Conservation (phyloP, 192 early-diverging fungal species). For the Backusella westeae region DNA sequence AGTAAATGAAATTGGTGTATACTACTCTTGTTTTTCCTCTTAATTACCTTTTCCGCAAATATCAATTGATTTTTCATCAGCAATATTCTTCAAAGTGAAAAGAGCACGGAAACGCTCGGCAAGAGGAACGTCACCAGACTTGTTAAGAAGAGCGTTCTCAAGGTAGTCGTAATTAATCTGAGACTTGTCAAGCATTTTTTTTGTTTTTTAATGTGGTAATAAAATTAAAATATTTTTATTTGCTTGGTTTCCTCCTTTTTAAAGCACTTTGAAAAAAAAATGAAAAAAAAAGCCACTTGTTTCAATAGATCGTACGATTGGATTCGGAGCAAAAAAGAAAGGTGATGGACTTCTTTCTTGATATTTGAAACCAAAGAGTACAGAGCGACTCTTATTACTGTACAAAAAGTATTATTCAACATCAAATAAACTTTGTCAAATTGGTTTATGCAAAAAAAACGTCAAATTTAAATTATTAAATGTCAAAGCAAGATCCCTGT, state of each 20-base stretch:
- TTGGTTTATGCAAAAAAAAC: background rate
- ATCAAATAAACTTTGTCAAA: too few species aligned
- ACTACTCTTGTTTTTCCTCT: background rate
- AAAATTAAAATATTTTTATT: background rate
- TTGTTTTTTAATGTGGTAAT: background rate
- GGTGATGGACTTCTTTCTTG: background rate
- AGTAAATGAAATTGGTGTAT: background rate
- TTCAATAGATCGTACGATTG: background rate
- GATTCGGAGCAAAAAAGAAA: background rate
- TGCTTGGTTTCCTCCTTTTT: background rate
- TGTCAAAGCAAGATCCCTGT: too few species aligned
- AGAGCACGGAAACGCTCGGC: conserved; percentile 91
- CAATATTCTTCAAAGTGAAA: conserved; percentile 87
- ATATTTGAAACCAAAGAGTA: background rate
- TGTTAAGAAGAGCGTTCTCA: conserved; percentile 60
- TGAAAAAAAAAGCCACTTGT: background rate
- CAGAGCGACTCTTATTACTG: background rate
- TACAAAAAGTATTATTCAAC: too few species aligned
- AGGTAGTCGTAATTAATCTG: conserved; percentile 55
- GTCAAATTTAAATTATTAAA: background rate
- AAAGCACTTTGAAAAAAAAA: background rate
- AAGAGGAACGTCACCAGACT: conserved; percentile 62
- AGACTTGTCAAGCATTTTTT: conserved; percentile 2
- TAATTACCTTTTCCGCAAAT: conserved; percentile 75
- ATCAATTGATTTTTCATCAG: conserved; percentile 69